Evolutionary conservation across 768 basidiomycete species (phyloP).

Genomic region (Tulasnella sp.): DNA sequence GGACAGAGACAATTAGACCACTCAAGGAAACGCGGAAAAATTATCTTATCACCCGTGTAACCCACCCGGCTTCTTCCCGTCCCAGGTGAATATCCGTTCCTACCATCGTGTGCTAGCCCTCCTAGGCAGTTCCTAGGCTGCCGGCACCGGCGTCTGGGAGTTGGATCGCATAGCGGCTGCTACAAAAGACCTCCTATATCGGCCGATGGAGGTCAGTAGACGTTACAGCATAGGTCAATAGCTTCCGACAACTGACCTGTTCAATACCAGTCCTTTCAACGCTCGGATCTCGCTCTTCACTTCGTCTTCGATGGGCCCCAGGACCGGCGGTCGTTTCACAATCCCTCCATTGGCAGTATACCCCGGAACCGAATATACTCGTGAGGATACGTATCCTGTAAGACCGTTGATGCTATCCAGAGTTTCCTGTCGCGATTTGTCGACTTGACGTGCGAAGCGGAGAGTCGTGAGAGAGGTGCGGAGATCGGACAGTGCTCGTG

Average conservation of each 20-base stretch:
- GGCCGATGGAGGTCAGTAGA: neutral
- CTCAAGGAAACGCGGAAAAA: neutral
- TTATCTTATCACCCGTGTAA: neutral
- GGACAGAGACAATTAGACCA: neutral
- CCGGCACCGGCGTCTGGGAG: neutral
- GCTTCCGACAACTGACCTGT: neutral
- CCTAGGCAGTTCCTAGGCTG: neutral
- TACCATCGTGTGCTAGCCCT: too few relatives aligned
- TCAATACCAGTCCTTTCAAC: conserved; percentile 15
- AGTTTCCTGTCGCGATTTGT: neutral
- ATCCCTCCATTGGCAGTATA: neutral
- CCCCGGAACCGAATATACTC: neutral
- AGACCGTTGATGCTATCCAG: conserved; percentile 6
- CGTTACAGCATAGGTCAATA: neutral
- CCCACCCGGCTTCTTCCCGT: neutral
- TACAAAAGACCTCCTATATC: neutral
- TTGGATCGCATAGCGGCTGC: neutral
- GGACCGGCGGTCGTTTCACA: neutral
- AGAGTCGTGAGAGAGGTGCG: neutral
- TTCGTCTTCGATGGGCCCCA: conserved; percentile 15
- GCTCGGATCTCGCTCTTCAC: conserved; percentile 13
- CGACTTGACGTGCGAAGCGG: conserved; percentile 3
- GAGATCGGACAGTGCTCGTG: neutral
- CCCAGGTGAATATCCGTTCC: neutral
- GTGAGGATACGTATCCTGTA: conserved; percentile 12